These are phyloP conservation scores for Xylaria flabelliformis DNA, from an alignment of 495 filamentous ascomycete species.

Conservation along the genomic window DNA sequence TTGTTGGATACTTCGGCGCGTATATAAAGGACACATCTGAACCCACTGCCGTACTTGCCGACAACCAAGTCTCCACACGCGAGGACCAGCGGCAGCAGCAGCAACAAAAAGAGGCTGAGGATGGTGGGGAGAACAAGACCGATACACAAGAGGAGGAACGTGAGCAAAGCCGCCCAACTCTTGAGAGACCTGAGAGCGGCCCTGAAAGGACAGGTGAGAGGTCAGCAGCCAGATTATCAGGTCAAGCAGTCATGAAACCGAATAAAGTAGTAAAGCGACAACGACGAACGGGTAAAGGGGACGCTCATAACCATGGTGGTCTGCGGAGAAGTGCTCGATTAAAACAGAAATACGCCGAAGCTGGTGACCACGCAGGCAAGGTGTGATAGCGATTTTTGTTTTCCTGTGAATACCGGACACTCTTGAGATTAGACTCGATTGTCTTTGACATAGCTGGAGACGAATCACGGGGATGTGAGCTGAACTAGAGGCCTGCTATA, in stretches of 20 bases:
- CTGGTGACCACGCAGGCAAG: neutral
- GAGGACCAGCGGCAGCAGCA: neutral
- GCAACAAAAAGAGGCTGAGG: neutral
- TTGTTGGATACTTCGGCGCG: conserved; percentile 11
- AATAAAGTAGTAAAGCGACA: neutral
- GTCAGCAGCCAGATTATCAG: neutral
- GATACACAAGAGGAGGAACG: neutral
- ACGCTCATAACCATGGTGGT: neutral
- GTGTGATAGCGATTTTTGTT: neutral
- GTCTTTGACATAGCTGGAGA: neutral
- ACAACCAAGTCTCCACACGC: no score
- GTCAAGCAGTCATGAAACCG: neutral
- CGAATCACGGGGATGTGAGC: neutral
- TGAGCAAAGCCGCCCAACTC: neutral
- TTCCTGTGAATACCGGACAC: no score
- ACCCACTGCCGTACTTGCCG: neutral
- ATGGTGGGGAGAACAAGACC: neutral
- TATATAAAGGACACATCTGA: neutral
- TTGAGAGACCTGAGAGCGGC: neutral
- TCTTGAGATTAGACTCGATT: neutral
- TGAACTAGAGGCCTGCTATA: neutral
- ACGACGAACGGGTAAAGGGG: neutral
- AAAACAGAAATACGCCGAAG: neutral
- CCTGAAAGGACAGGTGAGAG: neutral
- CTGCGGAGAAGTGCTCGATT: conserved; percentile 4